Percentiles rank a stretch among this genome's conserved stretches.
phyloP scores from a whole-genome alignment of 1,139 yeast species.

The Geotrichum phurueaensis region DNA sequence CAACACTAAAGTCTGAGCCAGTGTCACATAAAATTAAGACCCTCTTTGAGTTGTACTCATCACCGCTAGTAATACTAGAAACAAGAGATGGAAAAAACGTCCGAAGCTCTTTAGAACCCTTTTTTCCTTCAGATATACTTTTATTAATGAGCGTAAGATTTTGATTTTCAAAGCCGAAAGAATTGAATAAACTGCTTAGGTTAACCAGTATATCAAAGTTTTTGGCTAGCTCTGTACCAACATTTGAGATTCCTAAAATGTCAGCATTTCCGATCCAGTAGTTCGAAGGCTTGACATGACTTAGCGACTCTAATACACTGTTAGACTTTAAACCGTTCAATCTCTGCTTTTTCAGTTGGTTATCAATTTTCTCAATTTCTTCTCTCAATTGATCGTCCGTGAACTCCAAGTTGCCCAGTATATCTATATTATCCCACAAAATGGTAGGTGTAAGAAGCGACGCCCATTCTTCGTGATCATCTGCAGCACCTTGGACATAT shows the following conservation, averaged over 20 bases:
- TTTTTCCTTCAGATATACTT: slow-evolving; percentile 46
- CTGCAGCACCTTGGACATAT: slow-evolving; percentile 90
- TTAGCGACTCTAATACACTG: background rate
- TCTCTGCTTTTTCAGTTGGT: background rate
- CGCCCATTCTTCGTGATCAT: slow-evolving; percentile 89
- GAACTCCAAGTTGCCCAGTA: slow-evolving; percentile 36
- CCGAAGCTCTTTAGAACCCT: slow-evolving; percentile 56
- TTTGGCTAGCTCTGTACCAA: background rate
- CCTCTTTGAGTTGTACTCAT: slow-evolving; percentile 5
- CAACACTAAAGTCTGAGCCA: slow-evolving; percentile 62
- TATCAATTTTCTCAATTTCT: slow-evolving; percentile 25
- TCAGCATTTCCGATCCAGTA: slow-evolving; percentile 21
- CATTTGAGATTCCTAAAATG: background rate
- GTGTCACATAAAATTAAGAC: slow-evolving; percentile 53
- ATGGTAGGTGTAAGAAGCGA: slow-evolving; percentile 46
- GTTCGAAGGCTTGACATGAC: slow-evolving; percentile 20
- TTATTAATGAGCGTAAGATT: background rate
- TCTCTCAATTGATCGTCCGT: slow-evolving; percentile 40
- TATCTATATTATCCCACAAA: slow-evolving; percentile 49
- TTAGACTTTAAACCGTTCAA: background rate
- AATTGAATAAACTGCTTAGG: background rate
- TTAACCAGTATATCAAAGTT: slow-evolving; percentile 19
- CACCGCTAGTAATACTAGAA: slow-evolving; percentile 17
- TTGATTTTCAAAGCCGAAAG: background rate
- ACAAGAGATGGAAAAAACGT: slow-evolving; percentile 36